Evolutionary conservation across 768 basidiomycete genomes (phyloP), one percentile per base, ranked within the genome.

Genomic region (Lactarius sp.): DNA sequence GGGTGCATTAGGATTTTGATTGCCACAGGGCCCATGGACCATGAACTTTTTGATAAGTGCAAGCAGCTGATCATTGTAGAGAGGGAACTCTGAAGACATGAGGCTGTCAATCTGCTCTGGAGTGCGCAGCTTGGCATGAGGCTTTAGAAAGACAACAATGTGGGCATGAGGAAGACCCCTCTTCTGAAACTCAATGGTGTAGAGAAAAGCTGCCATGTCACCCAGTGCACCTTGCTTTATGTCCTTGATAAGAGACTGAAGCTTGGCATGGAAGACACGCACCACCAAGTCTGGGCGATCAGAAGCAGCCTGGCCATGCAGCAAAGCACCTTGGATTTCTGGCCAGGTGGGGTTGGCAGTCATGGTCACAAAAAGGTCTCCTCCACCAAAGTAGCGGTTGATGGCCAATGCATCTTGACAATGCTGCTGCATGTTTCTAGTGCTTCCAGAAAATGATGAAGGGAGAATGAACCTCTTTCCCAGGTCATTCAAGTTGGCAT

Each of bases 151-250:
- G 50, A 85, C 70, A 1, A 85, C 67, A 10, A 79, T 65, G 68
- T 86, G 84, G 67, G 79, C 77, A 65, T 85, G 82, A 31, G 83
- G 83, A 0, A 85, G 76, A 0, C 81, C 80, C 0, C 79, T 69
- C 62, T 85, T 85, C 68, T 85, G 83, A 67, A 83, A 85, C 64
- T 86, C 81, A 56, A 83, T 82, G 12, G 77, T 78, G 60, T 82
- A 81, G 0, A 85, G 77, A 59, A 75, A 70, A 4, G 78, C 83
- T 36, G 76, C 76, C 5, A 71, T 62, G 1, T 62, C 8, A 0
- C 82, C 83, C 72, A 82, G 76, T 44, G 79, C 71, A 7, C 76
- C 75, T 44, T 75, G 31, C 13, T 72, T 70, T 42, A 85, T 75
- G 31, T 74, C 71, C 2, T 76, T 39, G 0, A 72, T 36, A 13